These are phyloP conservation scores for Panaeolus papilionaceus DNA, from an alignment of 768 basidiomycete genomes.

Conservation along the genomic window DNA sequence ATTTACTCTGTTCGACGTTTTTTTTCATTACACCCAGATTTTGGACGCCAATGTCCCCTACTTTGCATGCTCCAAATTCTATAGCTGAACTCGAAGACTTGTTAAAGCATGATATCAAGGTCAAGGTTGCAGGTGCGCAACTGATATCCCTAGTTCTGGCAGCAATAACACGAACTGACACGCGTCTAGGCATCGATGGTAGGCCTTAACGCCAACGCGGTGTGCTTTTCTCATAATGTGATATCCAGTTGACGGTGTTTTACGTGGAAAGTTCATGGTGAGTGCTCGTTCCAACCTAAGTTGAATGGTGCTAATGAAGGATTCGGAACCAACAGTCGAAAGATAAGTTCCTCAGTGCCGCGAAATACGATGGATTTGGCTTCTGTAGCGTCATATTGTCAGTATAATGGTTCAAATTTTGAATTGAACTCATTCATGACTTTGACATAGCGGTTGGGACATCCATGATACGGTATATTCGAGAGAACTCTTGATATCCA, in stretches of 20 bases:
- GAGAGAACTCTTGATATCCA: constrained; percentile 88
- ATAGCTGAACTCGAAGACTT: constrained; percentile 61
- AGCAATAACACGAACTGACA: constrained; percentile 11
- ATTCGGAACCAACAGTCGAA: constrained; percentile 64
- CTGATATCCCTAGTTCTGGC: not conserved
- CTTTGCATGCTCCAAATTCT: constrained; percentile 38
- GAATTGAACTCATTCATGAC: constrained; percentile 14
- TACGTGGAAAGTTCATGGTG: constrained; percentile 95
- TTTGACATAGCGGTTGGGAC: constrained; percentile 77
- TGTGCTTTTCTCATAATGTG: not conserved
- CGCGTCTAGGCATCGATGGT: constrained; percentile 69
- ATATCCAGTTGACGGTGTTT: constrained; percentile 83
- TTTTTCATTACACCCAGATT: constrained; percentile 6
- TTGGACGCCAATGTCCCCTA: constrained; percentile 26
- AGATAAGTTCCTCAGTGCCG: constrained; percentile 87
- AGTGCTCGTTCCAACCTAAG: constrained; percentile 17
- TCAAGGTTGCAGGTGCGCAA: constrained; percentile 89
- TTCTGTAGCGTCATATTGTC: constrained; percentile 95
- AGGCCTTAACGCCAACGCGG: constrained; percentile 24
- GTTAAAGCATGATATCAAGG: constrained; percentile 73
- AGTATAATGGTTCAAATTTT: constrained; percentile 32
- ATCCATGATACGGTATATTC: constrained; percentile 89
- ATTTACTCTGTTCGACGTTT: not conserved
- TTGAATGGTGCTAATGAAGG: not conserved
- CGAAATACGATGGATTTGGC: constrained; percentile 82